A percentile compares a stretch with the other conserved stretches of the same genome.
These are phyloP conservation scores for Hanseniaspora uvarum DNA, from an alignment of 1,139 yeast genomes.

Conservation along the genomic window DNA sequence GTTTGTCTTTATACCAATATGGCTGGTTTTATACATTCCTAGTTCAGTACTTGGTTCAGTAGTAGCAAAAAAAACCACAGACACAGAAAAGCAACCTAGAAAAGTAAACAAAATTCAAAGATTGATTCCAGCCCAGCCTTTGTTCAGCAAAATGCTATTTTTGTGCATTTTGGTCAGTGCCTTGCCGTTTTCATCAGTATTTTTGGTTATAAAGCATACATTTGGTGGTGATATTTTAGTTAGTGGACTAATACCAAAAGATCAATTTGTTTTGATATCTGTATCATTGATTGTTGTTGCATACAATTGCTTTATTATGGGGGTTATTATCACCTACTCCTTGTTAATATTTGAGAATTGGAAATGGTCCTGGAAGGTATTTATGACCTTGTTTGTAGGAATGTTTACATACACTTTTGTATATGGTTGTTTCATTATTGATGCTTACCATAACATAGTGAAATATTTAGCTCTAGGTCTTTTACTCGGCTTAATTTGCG, in stretches of 20 bases:
- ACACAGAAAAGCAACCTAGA: conserved; percentile 47
- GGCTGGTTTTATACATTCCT: conserved; percentile 84
- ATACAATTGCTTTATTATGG: conserved; percentile 69
- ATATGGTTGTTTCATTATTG: conserved; percentile 41
- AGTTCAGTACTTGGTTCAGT: conserved; percentile 72
- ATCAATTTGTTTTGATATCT: conserved; percentile 71
- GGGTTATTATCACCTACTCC: conserved; percentile 72
- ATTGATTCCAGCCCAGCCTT: conserved; percentile 86
- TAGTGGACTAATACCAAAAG: conserved; percentile 43
- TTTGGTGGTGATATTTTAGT: conserved; percentile 33
- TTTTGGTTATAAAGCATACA: conserved; percentile 80
- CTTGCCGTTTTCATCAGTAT: conserved; percentile 87
- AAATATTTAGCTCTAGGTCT: conserved; percentile 56
- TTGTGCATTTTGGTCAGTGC: conserved; percentile 73
- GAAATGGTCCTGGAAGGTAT: conserved; percentile 95
- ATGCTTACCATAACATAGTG: conserved; percentile 39
- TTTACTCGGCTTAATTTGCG: conserved; percentile 71
- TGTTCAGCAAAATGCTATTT: conserved; percentile 54
- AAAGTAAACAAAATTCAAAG: conserved; percentile 90
- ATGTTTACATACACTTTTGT: conserved; percentile 74
- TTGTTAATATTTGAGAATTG: conserved; percentile 84
- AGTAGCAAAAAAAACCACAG: conserved; percentile 56
- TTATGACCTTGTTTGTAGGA: conserved; percentile 73
- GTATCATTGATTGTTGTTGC: conserved; percentile 68
- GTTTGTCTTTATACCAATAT: conserved; percentile 65